Evolutionary conservation across 2,329 filamentous ascomycete species (phyloP), one percentile per base, ranked within the genome.

Genomic region (Ceratocystis alfenasii): DNA sequence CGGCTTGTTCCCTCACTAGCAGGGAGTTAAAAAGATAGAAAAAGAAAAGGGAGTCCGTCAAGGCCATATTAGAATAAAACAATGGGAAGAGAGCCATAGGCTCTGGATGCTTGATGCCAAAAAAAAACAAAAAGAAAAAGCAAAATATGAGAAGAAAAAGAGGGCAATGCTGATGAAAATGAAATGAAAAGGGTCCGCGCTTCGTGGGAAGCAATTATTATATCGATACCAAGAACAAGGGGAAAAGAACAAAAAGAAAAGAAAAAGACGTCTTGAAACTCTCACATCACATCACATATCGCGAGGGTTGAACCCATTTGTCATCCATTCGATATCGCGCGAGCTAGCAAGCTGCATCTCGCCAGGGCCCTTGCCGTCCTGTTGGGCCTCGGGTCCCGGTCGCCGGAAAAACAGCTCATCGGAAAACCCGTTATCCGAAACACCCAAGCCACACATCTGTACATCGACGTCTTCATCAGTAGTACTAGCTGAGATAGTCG

Each of bases 241-340:
- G 28, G 33, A 17, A 22, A 25, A 25, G 25, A 55, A 20, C n/a
- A 25, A 20, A 48, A 30, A 33, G 15, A 63, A 63, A 30, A 8
- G n/a, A 5, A 30, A 33, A 65, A 44, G 45, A 15, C 59, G 22
- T n/a, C 15, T 30, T 63, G 20, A 25, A 60, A n/a, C 25, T 12
- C 25, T 5, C 30, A 15, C 17, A 44, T 17, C 25, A 22, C 8
- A 12, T 41, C 36, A 62, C 33, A 44, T 20, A 20, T 33, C 36
- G 33, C 74, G 75, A 33, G 70, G 73, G 63, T 74, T 74, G 68
- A 83, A 80, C 28, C 77, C 73, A 41, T 78, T 76, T 10, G 77
- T 78, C 72, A 83, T 79, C 80, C 80, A 83, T 65, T 78, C 76
- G 68, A 83, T 73, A 25, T 55, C 22, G 12, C 50, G 50, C 8